These are phyloP conservation scores for Crithidia fasciculata DNA, from an alignment of 208 protist genomes.

Conservation along the genomic window DNA sequence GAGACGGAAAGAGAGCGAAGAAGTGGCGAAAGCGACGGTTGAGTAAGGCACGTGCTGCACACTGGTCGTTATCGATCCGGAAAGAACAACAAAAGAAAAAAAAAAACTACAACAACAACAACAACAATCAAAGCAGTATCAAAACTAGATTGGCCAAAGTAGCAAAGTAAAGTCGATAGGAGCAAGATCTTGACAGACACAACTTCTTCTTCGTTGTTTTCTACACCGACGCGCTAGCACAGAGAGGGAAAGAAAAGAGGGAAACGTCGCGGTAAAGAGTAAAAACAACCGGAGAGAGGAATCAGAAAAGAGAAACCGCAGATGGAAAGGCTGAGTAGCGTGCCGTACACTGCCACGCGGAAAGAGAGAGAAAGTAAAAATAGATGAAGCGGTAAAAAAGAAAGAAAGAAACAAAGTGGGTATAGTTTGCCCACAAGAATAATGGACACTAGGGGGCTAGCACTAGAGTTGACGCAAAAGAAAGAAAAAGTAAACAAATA, in stretches of 20 bases:
- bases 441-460: too few species aligned
- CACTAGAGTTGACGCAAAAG: too few species aligned
- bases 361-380: not conserved
- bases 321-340: not conserved
- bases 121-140: not conserved
- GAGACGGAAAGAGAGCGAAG: too few species aligned
- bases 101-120: constrained; percentile 11
- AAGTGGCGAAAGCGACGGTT: too few species aligned
- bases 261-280: not conserved
- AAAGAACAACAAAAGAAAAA: too few species aligned
- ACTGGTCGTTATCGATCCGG: not conserved
- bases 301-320: not conserved
- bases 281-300: not conserved
- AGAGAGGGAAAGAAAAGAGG: constrained; percentile 17
- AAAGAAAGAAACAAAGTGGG: not conserved
- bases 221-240: not conserved
- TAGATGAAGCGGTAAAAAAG: not conserved
- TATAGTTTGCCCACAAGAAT: not conserved
- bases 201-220: not conserved
- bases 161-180: not conserved
- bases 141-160: not conserved
- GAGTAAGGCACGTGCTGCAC: too few species aligned
- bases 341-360: not conserved
- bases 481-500: too few species aligned
- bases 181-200: not conserved